A percentile compares a stretch with the other conserved stretches of the same genome.
These are phyloP conservation scores for Aspergillus melleus DNA, from an alignment of 2,329 filamentous ascomycete species.

Conservation along the genomic window DNA sequence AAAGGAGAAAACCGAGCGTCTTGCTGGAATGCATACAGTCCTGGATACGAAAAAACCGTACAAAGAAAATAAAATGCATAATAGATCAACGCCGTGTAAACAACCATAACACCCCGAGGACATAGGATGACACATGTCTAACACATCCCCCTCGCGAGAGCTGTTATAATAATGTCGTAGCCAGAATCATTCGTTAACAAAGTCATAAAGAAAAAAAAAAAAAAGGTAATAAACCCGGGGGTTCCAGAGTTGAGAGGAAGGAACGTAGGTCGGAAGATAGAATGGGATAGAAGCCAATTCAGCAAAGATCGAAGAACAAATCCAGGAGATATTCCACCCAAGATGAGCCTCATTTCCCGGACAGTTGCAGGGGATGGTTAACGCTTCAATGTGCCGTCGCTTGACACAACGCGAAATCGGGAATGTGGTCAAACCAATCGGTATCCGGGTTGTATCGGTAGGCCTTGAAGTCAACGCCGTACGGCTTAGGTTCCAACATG, in stretches of 20 bases:
- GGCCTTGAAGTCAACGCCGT: conserved; percentile 94
- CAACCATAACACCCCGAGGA: not conserved
- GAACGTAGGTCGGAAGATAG: not conserved
- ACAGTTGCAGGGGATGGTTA: not conserved
- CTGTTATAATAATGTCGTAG: not conserved
- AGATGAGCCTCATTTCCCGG: not conserved
- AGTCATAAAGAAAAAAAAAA: not conserved
- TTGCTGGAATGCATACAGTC: not conserved
- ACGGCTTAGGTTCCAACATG: conserved; percentile 94
- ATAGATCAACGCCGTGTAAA: not conserved
- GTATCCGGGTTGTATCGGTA: conserved; percentile 81
- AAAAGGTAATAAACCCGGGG: not conserved
- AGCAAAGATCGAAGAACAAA: not conserved
- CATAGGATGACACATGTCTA: not conserved
- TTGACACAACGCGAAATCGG: conserved; percentile 72
- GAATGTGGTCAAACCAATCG: conserved; percentile 81
- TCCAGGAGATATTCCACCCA: not conserved
- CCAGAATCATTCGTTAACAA: not conserved
- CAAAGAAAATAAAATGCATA: conserved; percentile 2
- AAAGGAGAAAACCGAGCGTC: not conserved
- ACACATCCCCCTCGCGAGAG: not conserved
- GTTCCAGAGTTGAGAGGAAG: not conserved
- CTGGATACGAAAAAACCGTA: not conserved
- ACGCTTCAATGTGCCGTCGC: conserved; percentile 28
- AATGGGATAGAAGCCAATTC: not conserved